phyloP scores from a whole-genome alignment of 2,329 filamentous ascomycete species.

The Onygenales sp. region DNA sequence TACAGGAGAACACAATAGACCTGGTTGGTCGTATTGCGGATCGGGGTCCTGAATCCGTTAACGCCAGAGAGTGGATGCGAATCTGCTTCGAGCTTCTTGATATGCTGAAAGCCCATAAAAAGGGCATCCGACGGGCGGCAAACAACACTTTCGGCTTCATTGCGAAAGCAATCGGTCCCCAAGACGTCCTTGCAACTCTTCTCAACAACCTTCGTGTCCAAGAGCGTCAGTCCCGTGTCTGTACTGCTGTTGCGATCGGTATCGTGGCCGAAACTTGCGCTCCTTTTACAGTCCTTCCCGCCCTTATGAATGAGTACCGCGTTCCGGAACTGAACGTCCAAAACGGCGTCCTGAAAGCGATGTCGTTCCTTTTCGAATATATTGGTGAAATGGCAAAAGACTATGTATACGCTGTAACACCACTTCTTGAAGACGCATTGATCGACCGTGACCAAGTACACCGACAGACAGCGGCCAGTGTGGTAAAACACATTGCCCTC shows the following conservation, averaged over 20 bases:
- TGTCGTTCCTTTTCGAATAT: constrained; percentile 97
- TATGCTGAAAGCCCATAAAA: constrained; percentile 99
- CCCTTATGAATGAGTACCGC: constrained; percentile 98
- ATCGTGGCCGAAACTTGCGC: constrained; percentile 98
- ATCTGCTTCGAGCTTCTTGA: constrained; percentile 98
- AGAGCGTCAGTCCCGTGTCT: constrained; percentile 95
- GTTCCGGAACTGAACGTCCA: constrained; percentile 98
- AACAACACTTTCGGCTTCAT: constrained; percentile 99
- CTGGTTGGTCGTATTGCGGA: constrained; percentile 96
- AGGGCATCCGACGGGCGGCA: constrained; percentile 92
- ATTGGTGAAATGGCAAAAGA: constrained; percentile 99
- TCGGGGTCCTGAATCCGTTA: constrained; percentile 90
- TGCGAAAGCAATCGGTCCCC: constrained; percentile 94
- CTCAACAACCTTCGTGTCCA: constrained; percentile 95
- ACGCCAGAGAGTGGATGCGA: constrained; percentile 98
- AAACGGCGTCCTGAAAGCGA: constrained; percentile 92
- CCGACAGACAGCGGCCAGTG: constrained; percentile 87
- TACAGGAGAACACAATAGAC: constrained; percentile 98
- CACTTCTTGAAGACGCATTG: constrained; percentile 88
- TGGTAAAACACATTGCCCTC: constrained; percentile 95
- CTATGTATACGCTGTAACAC: constrained; percentile 96
- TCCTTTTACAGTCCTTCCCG: constrained; percentile 95
- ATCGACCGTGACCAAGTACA: constrained; percentile 98
- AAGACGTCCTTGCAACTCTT: constrained; percentile 90
- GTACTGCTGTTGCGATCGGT: constrained; percentile 95